Evolutionary conservation across 257 asterid species (phyloP), one percentile per base, ranked within the genome.

Genomic region (Fraxinus americana): DNA sequence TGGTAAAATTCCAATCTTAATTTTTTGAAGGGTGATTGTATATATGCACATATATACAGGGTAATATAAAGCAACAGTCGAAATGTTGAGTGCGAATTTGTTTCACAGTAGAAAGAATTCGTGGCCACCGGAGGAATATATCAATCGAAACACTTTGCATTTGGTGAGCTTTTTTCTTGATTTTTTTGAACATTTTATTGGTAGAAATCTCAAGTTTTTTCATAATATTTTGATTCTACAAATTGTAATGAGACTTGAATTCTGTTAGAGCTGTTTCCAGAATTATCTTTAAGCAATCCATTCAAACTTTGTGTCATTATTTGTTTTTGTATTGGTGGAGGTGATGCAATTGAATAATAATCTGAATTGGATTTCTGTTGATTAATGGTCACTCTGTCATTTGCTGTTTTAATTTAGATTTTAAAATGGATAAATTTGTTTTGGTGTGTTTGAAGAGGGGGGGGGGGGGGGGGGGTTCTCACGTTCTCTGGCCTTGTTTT

Each of bases 71-170:
- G 79, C 73, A 71, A 73, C 30, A 36, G 89, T 61, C 79, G 85
- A 87, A 72, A 96, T 96, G 99, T 96, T 96, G 87, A 86, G 93
- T 76, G 97, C 96, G 74, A 90, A 83, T 75, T 78, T 96, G 82
- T 96, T 96, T 81, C 99, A 93, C 85, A 74, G 34, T 83, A 87
- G 97, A 84, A 93, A 84, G 88, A 92, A 89, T 84, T 96, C 99
- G 78, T 96, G 99, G 99, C 97, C 99, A 57, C 92, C 99, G 0
- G 91, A 96, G 80, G 99, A 93, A 84, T 96, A 92, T 71, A 89
- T 96, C 75, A 84, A 81, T 82, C 89, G 89, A 80, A 68, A 96
- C 63, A 96, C 99, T 85, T 82, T 96, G 84, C 97, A 96, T 79
- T 83, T 96, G 98, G 99, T 96, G 79, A 89, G 92, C 39, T 75